phyloP scores from a whole-genome alignment of 352 stramenopile species.

The Elongisporangium senticosum region DNA sequence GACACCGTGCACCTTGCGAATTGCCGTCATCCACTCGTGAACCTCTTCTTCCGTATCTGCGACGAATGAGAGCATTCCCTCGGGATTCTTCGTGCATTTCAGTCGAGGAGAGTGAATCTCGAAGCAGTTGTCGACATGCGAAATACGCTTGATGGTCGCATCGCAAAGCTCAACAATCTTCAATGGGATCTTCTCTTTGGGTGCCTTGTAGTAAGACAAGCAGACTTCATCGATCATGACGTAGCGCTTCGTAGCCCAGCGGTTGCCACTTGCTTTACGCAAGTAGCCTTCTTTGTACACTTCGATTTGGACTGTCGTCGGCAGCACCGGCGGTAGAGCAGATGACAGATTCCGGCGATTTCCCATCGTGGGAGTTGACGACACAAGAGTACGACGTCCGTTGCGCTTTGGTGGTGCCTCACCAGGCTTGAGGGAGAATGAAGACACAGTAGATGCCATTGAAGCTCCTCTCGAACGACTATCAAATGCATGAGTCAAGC shows the following conservation, averaged over 20 bases:
- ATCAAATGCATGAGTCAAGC: constrained; percentile 1
- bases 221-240: constrained; percentile 84
- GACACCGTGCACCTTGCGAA: constrained; percentile 79
- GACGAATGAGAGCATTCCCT: constrained; percentile 82
- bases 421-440: constrained; percentile 51
- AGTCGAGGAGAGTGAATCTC: constrained; percentile 80
- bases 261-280: constrained; percentile 75
- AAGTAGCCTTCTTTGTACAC: constrained; percentile 82
- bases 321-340: constrained; percentile 49
- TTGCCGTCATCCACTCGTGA: constrained; percentile 84
- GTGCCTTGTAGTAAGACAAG: constrained; percentile 81
- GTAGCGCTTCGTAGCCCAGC: constrained; percentile 82
- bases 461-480: neutral
- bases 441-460: constrained; percentile 5
- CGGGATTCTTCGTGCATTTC: constrained; percentile 78
- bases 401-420: constrained; percentile 42
- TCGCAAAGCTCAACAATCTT: constrained; percentile 83
- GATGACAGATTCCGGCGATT: constrained; percentile 42
- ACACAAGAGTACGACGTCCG: constrained; percentile 60
- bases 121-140: constrained; percentile 81
- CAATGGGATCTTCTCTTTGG: constrained; percentile 80
- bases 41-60: constrained; percentile 79
- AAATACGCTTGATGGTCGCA: constrained; percentile 74
- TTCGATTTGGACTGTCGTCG: constrained; percentile 63
- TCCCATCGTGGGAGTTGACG: constrained; percentile 35